Evolutionary conservation across 148 eudicot species (phyloP).

Genomic region (Camellia granthamiana): DNA sequence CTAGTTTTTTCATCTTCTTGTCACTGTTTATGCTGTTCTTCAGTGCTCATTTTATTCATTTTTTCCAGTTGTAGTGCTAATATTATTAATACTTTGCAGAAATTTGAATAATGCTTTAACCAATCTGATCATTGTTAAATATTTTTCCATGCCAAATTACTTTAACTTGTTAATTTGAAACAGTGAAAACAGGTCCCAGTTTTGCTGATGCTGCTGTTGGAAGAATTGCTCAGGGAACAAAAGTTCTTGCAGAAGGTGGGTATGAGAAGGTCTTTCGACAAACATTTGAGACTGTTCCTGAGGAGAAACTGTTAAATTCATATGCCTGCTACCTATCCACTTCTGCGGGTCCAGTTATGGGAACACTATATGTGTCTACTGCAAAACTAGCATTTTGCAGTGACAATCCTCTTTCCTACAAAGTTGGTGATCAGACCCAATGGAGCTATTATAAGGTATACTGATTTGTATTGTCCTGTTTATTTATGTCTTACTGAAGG

Average conservation of each 20-base stretch:
- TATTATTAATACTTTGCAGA: neutral
- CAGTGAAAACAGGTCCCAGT: constrained; percentile 47
- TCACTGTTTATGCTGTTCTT: neutral
- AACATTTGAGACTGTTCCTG: constrained; percentile 33
- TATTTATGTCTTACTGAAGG: neutral
- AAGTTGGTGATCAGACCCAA: constrained; percentile 19
- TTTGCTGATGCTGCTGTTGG: constrained; percentile 40
- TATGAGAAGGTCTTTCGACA: constrained; percentile 38
- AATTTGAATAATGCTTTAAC: too few relatives aligned
- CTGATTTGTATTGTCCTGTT: neutral
- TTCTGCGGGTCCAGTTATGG: constrained; percentile 51
- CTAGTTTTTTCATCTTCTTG: neutral
- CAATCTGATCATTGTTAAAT: too few relatives aligned
- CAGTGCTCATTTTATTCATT: too few relatives aligned
- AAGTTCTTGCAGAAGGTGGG: constrained; percentile 53
- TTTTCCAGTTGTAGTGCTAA: neutral
- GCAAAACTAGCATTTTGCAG: constrained; percentile 53
- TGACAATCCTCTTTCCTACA: constrained; percentile 39
- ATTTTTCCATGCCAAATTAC: too few relatives aligned
- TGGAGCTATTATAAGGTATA: constrained; percentile 33
- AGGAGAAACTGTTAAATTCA: constrained; percentile 35
- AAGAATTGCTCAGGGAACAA: constrained; percentile 49
- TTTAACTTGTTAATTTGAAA: neutral
- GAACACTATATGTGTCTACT: constrained; percentile 46
- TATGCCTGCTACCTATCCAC: constrained; percentile 55